Conservation (phyloP, 768 basidiomycete genomes). For the Paxillus ammoniavirescens region DNA sequence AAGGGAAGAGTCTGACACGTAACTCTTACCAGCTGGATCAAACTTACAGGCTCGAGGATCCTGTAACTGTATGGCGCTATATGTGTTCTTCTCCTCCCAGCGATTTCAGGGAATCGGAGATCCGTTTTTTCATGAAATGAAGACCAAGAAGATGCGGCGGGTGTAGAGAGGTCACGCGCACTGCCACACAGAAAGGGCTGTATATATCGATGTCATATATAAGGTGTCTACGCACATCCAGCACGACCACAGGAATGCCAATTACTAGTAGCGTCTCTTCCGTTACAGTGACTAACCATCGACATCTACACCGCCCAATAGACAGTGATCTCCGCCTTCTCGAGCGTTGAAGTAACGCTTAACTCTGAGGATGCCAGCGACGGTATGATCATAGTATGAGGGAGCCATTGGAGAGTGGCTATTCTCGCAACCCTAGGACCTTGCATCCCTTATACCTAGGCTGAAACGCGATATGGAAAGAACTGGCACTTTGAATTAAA, state of each 20-base stretch:
- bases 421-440: too few relatives aligned
- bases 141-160: background rate
- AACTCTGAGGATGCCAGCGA: slow-evolving; percentile 2
- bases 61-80: background rate
- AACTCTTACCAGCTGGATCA: slow-evolving; percentile 1
- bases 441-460: too few relatives aligned
- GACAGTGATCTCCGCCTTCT: slow-evolving; percentile 1
- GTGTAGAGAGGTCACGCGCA: too few relatives aligned
- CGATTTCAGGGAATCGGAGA: background rate
- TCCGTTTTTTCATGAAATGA: slow-evolving; percentile 1
- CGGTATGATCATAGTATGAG: background rate
- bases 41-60: background rate
- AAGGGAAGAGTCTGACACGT: slow-evolving; percentile 13
- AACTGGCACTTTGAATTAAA: too few relatives aligned
- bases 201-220: too few relatives aligned
- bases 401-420: too few relatives aligned
- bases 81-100: background rate
- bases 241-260: too few relatives aligned
- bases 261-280: too few relatives aligned
- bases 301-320: slow-evolving; percentile 6
- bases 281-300: background rate
- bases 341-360: background rate
- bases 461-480: too few relatives aligned
- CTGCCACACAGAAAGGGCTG: too few relatives aligned
- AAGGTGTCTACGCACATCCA: too few relatives aligned